Evolutionary conservation across 352 stramenopile genomes (phyloP), one percentile per base, ranked within the genome.

Genomic region (Thraustotheca clavata): DNA sequence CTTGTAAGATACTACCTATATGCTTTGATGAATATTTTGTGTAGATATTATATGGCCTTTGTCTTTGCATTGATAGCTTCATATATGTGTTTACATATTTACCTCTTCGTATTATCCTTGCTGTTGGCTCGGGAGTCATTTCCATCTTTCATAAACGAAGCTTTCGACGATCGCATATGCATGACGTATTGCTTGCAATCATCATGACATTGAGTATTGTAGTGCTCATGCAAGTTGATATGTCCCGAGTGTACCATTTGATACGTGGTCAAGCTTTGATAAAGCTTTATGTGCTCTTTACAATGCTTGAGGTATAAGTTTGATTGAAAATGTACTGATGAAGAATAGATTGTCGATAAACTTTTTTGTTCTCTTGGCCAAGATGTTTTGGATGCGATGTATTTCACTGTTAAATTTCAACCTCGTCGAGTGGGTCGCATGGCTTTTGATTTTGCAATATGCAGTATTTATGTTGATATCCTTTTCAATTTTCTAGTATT

Each of bases 221-320:
- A 3, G 74, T 89, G 31, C 69, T 98, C 11, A 78, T 77, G 48
- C 78, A 86, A 5, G 88, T 98, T 22, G 95, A 97, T 46, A 98
- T 99, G 76, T 97, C 89, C 20, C 87, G 94, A n/a, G 84, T 99
- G 0, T 99, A 99, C 79, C 96, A 99, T 76, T 96, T 93, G 67
- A 99, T 99, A 70, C 81, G 96, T 18, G 91, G 91, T n/a, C 94
- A 98, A 70, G 89, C 89, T 16, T 98, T 98, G 87, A 97, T 99
- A 60, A 99, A 99, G 72, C 81, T 99, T 3, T 99, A 99, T 73
- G 93, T 99, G 39, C 71, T 99, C 29, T 98, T 98, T 68, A 97
- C 93, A 9, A 99, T 99, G 79, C 92, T 99, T 22, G 96, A 99
- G 70, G 73, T 77, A 1, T 1, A 60, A 29, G 16, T 3, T 6